phyloP scores from a whole-genome alignment of 2,329 filamentous ascomycete genomes.

The Boeremia lycopersici region DNA sequence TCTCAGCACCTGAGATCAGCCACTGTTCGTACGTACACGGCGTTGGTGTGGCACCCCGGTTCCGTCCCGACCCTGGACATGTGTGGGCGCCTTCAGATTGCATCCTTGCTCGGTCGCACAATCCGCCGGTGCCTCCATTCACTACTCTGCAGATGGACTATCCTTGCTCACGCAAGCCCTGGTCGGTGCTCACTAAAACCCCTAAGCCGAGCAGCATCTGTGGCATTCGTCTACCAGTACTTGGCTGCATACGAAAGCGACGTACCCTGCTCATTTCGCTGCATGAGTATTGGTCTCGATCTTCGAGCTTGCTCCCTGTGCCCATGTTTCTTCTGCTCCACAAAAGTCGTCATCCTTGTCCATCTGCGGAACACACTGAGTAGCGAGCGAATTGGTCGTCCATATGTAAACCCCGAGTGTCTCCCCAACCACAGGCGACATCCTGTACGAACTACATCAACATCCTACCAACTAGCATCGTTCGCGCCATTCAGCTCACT shows the following conservation, averaged over 20 bases:
- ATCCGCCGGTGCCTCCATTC: constrained; percentile 31
- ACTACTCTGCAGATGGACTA: constrained; percentile 22
- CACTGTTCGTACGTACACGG: constrained; percentile 34
- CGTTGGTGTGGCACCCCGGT: constrained; percentile 30
- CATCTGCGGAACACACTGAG: constrained; percentile 37
- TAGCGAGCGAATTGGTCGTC: constrained; percentile 32
- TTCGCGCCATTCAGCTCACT: constrained; percentile 30
- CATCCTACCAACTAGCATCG: constrained; percentile 38
- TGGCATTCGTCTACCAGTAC: constrained; percentile 32
- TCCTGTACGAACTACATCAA: constrained; percentile 32
- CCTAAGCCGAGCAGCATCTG: constrained; percentile 36
- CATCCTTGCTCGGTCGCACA: constrained; percentile 37
- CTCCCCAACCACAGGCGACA: constrained; percentile 31
- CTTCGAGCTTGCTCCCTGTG: constrained; percentile 36
- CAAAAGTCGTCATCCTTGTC: constrained; percentile 44
- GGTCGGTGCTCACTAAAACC: constrained; percentile 41
- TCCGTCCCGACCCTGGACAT: constrained; percentile 31
- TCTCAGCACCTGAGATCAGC: constrained; percentile 37
- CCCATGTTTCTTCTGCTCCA: constrained; percentile 38
- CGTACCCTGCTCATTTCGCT: constrained; percentile 40
- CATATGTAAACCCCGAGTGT: constrained; percentile 46
- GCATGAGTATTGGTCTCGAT: constrained; percentile 41
- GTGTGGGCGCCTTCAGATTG: constrained; percentile 32
- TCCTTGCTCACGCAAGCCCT: constrained; percentile 27
- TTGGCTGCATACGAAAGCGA: constrained; percentile 44